Base-by-base conservation (phyloP, 1,284 basidiomycete species). In the Ganoderma lucidum region DNA sequence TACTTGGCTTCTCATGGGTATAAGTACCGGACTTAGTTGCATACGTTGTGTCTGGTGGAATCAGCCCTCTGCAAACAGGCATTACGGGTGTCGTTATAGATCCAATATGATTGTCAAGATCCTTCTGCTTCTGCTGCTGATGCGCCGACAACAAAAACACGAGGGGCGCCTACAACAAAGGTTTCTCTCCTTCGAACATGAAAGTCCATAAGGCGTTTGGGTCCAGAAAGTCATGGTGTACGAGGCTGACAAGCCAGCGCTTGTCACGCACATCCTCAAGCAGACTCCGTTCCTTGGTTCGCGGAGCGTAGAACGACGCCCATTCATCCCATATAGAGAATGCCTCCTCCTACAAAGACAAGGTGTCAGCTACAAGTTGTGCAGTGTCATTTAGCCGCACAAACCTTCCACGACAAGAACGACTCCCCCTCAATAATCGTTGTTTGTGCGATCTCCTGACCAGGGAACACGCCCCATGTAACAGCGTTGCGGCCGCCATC, bases 401-500 rank as follows among this genome's bases (percentile, higher is more conserved):
- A 44, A 48, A 93, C 95, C 90, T 96, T 97, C 96, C 96, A 98
- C 0, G 94, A 91, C 51, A 96, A 80, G 84, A 98, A 98, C 8
- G 95, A 97, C 72, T 95, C 91, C 66, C 87, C 88, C 77, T 99
- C 98, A 64, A 99, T 99, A 75, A 99, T 98, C 0, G 98, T 99
- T 9, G 97, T 96, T 79, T 99, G 97, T 2, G 93, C 90, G 68
- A 99, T 93, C 81, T 99, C 98, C 78, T 97, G 93, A 0, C 95
- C 96, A 4, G 98, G 96, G 82, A 99, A 99, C 10, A 98, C 94
- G 71, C 97, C 97, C 98, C 97, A 99, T 0, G 98, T 99, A 35
- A 99, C 98, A 0, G 97, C 97, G 80, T 98, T 98, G 65, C 95
- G 90, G 10, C 90, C 93, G 48, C 90, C 90, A 41, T 92, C 88